phyloP scores from a whole-genome alignment of 2,329 filamentous ascomycete genomes.

The Laburnicola sp. region DNA sequence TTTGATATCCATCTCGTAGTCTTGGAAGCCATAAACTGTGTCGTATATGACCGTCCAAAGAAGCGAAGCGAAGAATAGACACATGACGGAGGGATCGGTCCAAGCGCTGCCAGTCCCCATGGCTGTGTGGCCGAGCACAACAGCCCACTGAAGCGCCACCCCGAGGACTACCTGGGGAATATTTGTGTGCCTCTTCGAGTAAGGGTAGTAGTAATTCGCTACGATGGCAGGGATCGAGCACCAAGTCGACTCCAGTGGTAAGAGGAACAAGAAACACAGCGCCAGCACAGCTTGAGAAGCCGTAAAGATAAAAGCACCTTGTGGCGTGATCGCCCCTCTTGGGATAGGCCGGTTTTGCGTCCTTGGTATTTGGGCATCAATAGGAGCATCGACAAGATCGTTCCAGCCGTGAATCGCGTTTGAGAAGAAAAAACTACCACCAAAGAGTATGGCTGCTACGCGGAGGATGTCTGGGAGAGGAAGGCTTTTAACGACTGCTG shows the following conservation, averaged over 20 bases:
- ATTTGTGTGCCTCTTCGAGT: constrained; percentile 57
- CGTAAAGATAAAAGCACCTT: constrained; percentile 43
- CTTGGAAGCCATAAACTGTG: constrained; percentile 43
- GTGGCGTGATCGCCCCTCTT: constrained; percentile 52
- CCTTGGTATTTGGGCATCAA: constrained; percentile 52
- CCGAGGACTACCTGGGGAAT: constrained; percentile 58
- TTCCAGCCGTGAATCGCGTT: constrained; percentile 55
- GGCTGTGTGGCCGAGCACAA: constrained; percentile 3
- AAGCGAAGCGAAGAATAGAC: constrained; percentile 3
- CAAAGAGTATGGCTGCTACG: constrained; percentile 47
- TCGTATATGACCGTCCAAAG: constrained; percentile 43
- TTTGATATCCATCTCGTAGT: constrained; percentile 39
- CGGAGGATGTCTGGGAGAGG: constrained; percentile 9
- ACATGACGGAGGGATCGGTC: neutral
- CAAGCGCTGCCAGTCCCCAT: neutral
- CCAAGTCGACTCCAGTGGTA: constrained; percentile 41
- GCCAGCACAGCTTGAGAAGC: constrained; percentile 48
- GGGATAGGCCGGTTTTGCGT: constrained; percentile 30
- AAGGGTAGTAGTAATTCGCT: constrained; percentile 53
- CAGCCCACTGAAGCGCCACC: constrained; percentile 23
- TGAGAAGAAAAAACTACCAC: constrained; percentile 46
- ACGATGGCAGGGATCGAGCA: constrained; percentile 50
- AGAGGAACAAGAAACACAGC: constrained; percentile 52
- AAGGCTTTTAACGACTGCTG: constrained; percentile 28
- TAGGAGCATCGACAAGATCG: constrained; percentile 57